Evolutionary conservation across 1,139 yeast genomes (phyloP).

Genomic region (Candida dubliniensis): DNA sequence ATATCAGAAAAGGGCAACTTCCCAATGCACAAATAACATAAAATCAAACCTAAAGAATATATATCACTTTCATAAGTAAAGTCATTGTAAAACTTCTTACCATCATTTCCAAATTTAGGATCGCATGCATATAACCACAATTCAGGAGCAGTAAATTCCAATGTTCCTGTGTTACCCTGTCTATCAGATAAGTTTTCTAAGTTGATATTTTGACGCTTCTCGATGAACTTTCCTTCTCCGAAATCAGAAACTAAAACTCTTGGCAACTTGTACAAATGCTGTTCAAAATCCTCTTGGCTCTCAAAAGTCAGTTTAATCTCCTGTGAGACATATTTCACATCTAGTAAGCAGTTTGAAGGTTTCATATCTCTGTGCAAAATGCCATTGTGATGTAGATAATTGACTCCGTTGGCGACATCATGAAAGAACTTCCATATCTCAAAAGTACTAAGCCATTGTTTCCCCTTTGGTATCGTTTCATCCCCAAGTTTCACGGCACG

Average conservation of each 20-base stretch:
- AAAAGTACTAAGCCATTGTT: conserved; percentile 29
- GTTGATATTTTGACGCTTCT: conserved; percentile 23
- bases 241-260: conserved; percentile 79
- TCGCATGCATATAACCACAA: conserved; percentile 44
- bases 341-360: conserved; percentile 79
- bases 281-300: conserved; percentile 21
- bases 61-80: conserved; percentile 74
- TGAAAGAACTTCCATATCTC: conserved; percentile 62
- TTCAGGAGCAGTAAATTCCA: conserved; percentile 88
- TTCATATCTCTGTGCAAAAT: conserved; percentile 84
- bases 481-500: conserved; percentile 15
- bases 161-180: conserved; percentile 77
- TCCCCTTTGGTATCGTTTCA: neutral
- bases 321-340: conserved; percentile 29
- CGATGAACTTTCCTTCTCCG: conserved; percentile 83
- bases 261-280: conserved; percentile 46
- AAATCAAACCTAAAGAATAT: conserved; percentile 79
- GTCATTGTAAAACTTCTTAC: conserved; percentile 38
- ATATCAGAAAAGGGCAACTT: conserved; percentile 53
- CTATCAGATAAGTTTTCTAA: conserved; percentile 21
- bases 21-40: conserved; percentile 72
- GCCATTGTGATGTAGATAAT: conserved; percentile 69
- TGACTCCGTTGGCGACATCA: conserved; percentile 70
- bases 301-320: conserved; percentile 13
- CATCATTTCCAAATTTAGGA: conserved; percentile 17